Base-by-base conservation (phyloP, 73 alveolate species). In the Loxodes magnus region DNA sequence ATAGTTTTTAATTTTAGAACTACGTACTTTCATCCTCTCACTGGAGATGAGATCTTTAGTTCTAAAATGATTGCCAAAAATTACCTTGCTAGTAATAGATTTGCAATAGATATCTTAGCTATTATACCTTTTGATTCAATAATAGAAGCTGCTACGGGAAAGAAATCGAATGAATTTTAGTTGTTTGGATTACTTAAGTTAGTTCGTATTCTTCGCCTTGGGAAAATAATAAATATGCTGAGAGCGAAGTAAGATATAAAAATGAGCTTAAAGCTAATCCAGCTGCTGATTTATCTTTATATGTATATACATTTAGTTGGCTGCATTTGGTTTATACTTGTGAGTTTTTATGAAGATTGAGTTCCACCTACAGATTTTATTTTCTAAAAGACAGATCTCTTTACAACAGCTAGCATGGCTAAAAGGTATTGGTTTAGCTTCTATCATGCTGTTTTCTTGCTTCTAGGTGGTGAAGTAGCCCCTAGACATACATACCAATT, bases 1-100 rank as follows among this genome's bases (percentile, higher is more conserved):
- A 61, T 76, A 35, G 37, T 55, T 38, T 50, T 76, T 17, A 70
- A 70, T 50, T 76, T 76, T 67, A 38, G 90, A 30, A 76, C 82
- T 2, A 52, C 79, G 16, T 35, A 26, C 42, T 43, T 54, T 3
- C 35, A 67, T 12, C 19, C 3, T 10, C 36, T 27, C 15, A 26
- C 74, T 12, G 79, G 79, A 16, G 84, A 77, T 3, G 91, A 70
- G 15, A 76, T 51, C 29, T 28, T 62, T 10, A 23, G 39, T n/a
- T 59, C 35, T 22, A 41, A 56, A 25, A 62, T 39, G 39, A 76
- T 76, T 22, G 46, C 77, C 6, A 10, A n/a, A 43, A 6, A 30
- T 0, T 76, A 76, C 33, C 53, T 61, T 2, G 5, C 50, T 25
- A 43, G 56, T 12, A 63, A 68, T 3, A 33, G 71, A 14, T 62